phyloP scores from a whole-genome alignment of 2,329 filamentous ascomycete genomes.

The Cercospora sp. region DNA sequence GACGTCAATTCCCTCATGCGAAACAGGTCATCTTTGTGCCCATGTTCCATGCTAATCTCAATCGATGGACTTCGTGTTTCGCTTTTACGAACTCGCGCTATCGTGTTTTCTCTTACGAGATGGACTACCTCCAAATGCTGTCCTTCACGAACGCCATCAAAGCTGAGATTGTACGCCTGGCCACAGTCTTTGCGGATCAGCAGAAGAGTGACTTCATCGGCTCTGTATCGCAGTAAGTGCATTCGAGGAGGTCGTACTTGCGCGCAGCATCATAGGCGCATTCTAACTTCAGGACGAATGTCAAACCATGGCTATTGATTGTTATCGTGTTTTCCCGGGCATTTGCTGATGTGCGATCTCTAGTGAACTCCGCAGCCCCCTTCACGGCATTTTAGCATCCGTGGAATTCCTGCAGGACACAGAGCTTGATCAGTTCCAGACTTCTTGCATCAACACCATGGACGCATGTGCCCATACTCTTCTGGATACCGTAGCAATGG shows the following conservation, averaged over 20 bases:
- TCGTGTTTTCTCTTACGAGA: conserved; percentile 40
- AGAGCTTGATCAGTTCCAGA: conserved; percentile 28
- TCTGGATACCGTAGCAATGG: conserved; percentile 26
- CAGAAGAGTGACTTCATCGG: conserved; percentile 49
- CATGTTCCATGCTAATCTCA: conserved; percentile 50
- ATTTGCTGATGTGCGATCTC: not conserved
- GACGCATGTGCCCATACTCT: conserved; percentile 26
- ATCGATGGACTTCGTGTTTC: conserved; percentile 34
- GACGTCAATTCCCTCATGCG: conserved; percentile 45
- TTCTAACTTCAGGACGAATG: no score
- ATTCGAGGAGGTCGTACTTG: not conserved
- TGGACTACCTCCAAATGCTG: conserved; percentile 41
- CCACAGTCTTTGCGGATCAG: conserved; percentile 43
- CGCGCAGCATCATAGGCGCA: not conserved
- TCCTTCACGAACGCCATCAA: conserved; percentile 44
- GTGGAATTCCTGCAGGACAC: conserved; percentile 53
- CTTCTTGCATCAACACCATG: conserved; percentile 26
- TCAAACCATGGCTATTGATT: no score
- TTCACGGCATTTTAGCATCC: conserved; percentile 34
- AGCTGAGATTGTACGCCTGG: conserved; percentile 41
- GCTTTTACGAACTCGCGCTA: conserved; percentile 48
- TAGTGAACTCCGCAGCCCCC: conserved; percentile 46
- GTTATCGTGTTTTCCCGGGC: not conserved
- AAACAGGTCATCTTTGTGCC: conserved; percentile 53
- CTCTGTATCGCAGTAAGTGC: conserved; percentile 47